These are phyloP conservation scores for Penicillium atrosanguineum DNA, from an alignment of 495 filamentous ascomycete genomes.

Conservation along the genomic window DNA sequence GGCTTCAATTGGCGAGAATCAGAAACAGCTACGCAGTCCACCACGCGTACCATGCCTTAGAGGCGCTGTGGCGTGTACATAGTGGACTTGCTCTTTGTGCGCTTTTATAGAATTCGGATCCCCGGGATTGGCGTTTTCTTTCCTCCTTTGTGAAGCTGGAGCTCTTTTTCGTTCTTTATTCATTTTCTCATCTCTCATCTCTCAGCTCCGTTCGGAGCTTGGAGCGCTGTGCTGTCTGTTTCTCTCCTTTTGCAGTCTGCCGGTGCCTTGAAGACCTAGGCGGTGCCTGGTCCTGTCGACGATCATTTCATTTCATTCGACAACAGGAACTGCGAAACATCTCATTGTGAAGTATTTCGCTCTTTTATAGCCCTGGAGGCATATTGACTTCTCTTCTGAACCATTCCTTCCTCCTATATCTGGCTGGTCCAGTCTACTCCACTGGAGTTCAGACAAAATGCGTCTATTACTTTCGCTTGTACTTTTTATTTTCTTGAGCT, in stretches of 20 bases:
- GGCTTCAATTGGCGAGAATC: constrained; percentile 1
- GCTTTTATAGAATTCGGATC: constrained; percentile 20
- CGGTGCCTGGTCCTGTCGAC: neutral
- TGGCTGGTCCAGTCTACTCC: constrained; percentile 12
- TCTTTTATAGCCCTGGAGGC: constrained; percentile 6
- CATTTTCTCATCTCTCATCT: constrained; percentile 8
- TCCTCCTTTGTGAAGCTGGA: constrained; percentile 10
- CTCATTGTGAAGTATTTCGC: neutral
- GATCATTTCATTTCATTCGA: neutral
- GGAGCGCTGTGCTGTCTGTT: constrained; percentile 19
- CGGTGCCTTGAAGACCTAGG: constrained; percentile 13
- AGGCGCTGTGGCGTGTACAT: neutral
- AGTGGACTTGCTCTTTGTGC: neutral
- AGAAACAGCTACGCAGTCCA: constrained; percentile 13
- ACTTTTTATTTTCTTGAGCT: constrained; percentile 31
- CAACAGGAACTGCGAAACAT: neutral
- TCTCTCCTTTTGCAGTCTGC: constrained; percentile 13
- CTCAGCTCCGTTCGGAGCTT: constrained; percentile 7
- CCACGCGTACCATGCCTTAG: constrained; percentile 7
- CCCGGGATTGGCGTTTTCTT: constrained; percentile 13
- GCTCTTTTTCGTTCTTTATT: constrained; percentile 2
- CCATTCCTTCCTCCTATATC: neutral
- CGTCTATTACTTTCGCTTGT: constrained; percentile 29
- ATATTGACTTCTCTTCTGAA: neutral
- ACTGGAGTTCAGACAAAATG: constrained; percentile 24